A percentile compares a stretch with the other conserved stretches of the same genome.
phyloP scores from a whole-genome alignment of 192 early-diverging fungal species.

The Linnemannia schmuckeri region DNA sequence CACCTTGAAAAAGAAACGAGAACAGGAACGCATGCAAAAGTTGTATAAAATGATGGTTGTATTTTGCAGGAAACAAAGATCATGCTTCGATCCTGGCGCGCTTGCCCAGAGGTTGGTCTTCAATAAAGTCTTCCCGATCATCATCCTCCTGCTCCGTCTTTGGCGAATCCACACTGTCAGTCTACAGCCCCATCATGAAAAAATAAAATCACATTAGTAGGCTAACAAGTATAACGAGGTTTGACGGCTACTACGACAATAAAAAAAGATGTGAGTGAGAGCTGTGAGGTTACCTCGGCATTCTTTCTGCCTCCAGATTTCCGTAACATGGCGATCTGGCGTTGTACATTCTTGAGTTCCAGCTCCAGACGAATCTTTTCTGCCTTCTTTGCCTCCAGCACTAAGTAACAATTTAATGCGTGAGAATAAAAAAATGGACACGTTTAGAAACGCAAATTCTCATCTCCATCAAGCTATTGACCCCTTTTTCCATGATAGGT shows the following conservation, averaged over 20 bases:
- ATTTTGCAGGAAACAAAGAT: not conserved
- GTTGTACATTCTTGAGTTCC: constrained; percentile 72
- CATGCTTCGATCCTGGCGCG: constrained; percentile 38
- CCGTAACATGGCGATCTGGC: constrained; percentile 65
- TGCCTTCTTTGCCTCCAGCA: constrained; percentile 73
- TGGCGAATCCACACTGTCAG: constrained; percentile 47
- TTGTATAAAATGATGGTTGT: too few species aligned
- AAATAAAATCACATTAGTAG: not conserved
- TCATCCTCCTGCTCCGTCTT: constrained; percentile 58
- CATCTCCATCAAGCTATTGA: not conserved
- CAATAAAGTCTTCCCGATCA: constrained; percentile 60
- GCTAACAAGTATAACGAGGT: too few species aligned
- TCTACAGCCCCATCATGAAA: not conserved
- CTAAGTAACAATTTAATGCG: constrained; percentile 9
- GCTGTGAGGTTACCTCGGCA: constrained; percentile 18
- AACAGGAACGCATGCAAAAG: too few species aligned
- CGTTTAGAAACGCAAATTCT: too few species aligned
- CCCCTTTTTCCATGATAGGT: not conserved
- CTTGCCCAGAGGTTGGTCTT: constrained; percentile 54
- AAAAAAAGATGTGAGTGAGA: not conserved
- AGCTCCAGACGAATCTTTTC: constrained; percentile 70
- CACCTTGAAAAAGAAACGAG: too few species aligned
- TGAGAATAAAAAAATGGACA: not conserved
- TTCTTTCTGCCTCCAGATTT: constrained; percentile 43
- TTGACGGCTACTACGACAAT: too few species aligned